Evolutionary conservation across 1,139 yeast species (phyloP).

Genomic region (Zygoascus meyerae): DNA sequence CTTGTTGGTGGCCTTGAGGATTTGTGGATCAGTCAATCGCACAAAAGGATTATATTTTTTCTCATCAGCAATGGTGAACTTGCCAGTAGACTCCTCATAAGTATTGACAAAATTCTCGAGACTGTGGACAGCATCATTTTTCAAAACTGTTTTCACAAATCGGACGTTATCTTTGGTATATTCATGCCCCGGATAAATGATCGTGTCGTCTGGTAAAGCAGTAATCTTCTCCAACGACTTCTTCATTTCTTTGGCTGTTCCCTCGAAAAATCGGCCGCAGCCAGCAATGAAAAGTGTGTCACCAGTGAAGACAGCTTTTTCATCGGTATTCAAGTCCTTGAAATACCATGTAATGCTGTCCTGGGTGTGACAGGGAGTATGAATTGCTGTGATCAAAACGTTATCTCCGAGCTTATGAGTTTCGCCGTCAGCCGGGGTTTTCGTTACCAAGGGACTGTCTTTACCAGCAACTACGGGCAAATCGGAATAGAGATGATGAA

Average conservation of each 20-base stretch:
- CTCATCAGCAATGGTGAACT: slow-evolving; percentile 81
- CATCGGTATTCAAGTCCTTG: slow-evolving; percentile 52
- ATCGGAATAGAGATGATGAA: slow-evolving; percentile 41
- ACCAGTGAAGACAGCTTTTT: slow-evolving; percentile 84
- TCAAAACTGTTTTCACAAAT: slow-evolving; percentile 64
- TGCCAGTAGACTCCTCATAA: slow-evolving; percentile 76
- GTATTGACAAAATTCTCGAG: slow-evolving; percentile 47
- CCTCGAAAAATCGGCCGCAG: slow-evolving; percentile 96
- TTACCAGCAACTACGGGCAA: slow-evolving; percentile 82
- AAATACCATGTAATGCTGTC: slow-evolving; percentile 88
- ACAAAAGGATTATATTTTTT: slow-evolving; percentile 81
- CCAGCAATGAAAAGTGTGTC: slow-evolving; percentile 93
- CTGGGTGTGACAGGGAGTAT: slow-evolving; percentile 97
- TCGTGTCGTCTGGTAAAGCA: slow-evolving; percentile 59
- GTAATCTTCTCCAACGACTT: slow-evolving; percentile 56
- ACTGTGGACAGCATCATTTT: slow-evolving; percentile 47
- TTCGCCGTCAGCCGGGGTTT: slow-evolving; percentile 58
- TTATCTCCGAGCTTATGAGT: slow-evolving; percentile 48
- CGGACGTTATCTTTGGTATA: slow-evolving; percentile 77
- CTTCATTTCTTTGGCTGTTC: slow-evolving; percentile 77
- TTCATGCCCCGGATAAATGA: slow-evolving; percentile 89
- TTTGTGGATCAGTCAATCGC: slow-evolving; percentile 57
- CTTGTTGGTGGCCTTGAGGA: slow-evolving; percentile 45
- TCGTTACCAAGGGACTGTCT: slow-evolving; percentile 63
- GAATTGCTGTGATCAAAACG: slow-evolving; percentile 69